These are phyloP conservation scores for Eucalyptus decipiens DNA, from an alignment of 345 rosid genomes.

Conservation along the genomic window DNA sequence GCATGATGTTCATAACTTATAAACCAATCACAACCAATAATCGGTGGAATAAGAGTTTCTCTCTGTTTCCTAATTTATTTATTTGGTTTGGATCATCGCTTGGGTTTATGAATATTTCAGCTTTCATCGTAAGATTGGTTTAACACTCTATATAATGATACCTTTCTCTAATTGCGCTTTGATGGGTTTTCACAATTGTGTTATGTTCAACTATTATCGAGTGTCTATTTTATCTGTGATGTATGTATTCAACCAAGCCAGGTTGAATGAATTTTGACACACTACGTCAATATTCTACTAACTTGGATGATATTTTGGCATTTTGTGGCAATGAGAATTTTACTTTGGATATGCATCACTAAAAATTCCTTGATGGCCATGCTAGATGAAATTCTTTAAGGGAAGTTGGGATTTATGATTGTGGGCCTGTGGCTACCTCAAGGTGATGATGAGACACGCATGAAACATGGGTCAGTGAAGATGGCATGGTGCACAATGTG, in stretches of 20 bases:
- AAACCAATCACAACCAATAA: background rate
- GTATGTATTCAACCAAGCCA: background rate
- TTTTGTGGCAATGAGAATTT: background rate
- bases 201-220: too few species aligned
- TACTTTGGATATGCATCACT: background rate
- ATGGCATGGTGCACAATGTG: background rate
- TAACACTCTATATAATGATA: rapidly evolving
- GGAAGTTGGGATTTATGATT: background rate
- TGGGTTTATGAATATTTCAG: background rate
- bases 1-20: background rate
- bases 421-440: background rate
- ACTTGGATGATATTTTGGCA: background rate
- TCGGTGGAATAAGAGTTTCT: background rate
- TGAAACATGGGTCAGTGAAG: background rate
- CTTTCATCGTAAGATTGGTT: too few species aligned
- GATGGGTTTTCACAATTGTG: background rate
- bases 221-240: background rate
- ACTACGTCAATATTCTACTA: background rate
- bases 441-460: background rate
- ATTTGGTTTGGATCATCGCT: background rate
- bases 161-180: background rate
- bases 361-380: background rate
- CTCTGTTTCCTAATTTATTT: rapidly evolving
- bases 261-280: background rate
- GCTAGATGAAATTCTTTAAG: background rate